phyloP scores from a whole-genome alignment of 1,284 basidiomycete species.

The Pseudozyma thailandica region DNA sequence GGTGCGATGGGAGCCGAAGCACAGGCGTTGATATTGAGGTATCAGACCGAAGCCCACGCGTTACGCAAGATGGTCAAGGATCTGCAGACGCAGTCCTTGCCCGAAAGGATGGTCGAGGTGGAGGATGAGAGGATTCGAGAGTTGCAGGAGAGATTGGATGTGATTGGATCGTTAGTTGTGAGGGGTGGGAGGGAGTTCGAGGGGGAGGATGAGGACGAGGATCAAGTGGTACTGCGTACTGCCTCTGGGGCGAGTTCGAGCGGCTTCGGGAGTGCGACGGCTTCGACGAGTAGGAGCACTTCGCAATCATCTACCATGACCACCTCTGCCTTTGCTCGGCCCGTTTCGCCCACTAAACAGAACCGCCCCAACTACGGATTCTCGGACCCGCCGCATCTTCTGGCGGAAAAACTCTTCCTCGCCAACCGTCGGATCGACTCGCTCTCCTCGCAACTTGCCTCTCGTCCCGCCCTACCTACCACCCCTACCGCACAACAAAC shows the following conservation, averaged over 20 bases:
- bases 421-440: conserved; percentile 46
- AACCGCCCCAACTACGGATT: conserved; percentile 19
- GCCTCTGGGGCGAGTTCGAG: not conserved
- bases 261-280: not conserved
- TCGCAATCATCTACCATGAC: conserved; percentile 14
- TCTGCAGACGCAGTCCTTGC: conserved; percentile 23
- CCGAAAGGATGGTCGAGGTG: conserved; percentile 9
- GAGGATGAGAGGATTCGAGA: conserved; percentile 41
- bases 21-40: conserved; percentile 58
- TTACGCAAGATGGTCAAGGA: conserved; percentile 54
- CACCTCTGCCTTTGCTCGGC: conserved; percentile 30
- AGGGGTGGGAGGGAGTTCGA: conserved; percentile 44
- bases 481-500: conserved; percentile 26
- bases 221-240: not conserved
- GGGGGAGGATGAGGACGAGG: conserved; percentile 16
- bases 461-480: conserved; percentile 43
- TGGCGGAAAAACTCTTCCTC: conserved; percentile 62
- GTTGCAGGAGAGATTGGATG: conserved; percentile 56
- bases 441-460: conserved; percentile 42
- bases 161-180: conserved; percentile 58
- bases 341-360: conserved; percentile 53
- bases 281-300: conserved; percentile 14
- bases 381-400: conserved; percentile 49
- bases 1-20: conserved; percentile 53
- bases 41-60: conserved; percentile 58